A percentile compares a stretch with the other conserved stretches of the same genome.
Conservation (phyloP, 2,329 filamentous ascomycete species). For the Talaromyces sp. region DNA sequence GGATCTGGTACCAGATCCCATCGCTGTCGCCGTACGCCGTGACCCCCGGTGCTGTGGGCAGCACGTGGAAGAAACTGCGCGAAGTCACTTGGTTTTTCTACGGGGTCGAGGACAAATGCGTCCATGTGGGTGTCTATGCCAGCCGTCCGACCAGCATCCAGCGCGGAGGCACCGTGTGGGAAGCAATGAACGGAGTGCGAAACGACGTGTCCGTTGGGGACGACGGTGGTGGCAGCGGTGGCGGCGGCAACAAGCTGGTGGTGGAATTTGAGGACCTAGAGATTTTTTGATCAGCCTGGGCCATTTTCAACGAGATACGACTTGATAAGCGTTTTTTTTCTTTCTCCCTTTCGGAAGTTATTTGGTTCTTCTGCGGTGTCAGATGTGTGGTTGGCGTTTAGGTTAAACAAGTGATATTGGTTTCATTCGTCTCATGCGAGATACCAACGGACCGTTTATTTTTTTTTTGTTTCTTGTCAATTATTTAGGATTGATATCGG, state of each 20-base stretch:
- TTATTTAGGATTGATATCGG: neutral
- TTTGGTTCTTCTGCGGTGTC: conserved; percentile 1
- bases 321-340: conserved; percentile 3
- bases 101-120: conserved; percentile 55
- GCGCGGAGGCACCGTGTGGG: conserved; percentile 35
- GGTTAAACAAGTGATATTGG: neutral
- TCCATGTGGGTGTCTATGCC: conserved; percentile 57
- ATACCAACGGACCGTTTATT: neutral
- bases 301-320: conserved; percentile 8
- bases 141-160: conserved; percentile 50
- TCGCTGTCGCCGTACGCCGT: conserved; percentile 26
- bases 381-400: neutral
- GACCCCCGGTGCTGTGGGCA: conserved; percentile 37
- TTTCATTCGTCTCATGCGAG: neutral
- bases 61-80: conserved; percentile 53
- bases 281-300: conserved; percentile 36
- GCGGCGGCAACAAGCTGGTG: conserved; percentile 36
- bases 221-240: conserved; percentile 15
- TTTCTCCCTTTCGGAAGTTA: neutral
- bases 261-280: conserved; percentile 51
- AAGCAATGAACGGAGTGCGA: conserved; percentile 31
- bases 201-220: conserved; percentile 15
- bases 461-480: neutral
- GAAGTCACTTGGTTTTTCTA: conserved; percentile 61
- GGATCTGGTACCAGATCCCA: conserved; percentile 54